A percentile compares a stretch with the other conserved stretches of the same genome.
These are phyloP conservation scores for Pascua guehoae DNA, from an alignment of 1,284 basidiomycete genomes.

Conservation along the genomic window DNA sequence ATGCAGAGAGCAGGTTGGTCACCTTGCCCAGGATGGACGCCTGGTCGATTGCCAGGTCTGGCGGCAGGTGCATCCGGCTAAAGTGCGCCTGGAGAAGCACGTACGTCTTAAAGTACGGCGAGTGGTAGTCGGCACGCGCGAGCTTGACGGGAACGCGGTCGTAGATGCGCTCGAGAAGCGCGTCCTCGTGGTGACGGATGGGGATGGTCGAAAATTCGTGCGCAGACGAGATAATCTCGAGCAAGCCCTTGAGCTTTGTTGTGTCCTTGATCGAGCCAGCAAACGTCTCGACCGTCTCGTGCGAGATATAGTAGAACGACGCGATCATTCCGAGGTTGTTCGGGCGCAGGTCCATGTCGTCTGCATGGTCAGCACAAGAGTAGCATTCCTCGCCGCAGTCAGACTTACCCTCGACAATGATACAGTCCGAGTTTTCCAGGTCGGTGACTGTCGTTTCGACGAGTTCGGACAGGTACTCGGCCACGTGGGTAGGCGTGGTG, in stretches of 20 bases:
- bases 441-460: constrained; percentile 91
- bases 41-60: constrained; percentile 91
- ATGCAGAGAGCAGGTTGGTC: constrained; percentile 82
- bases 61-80: constrained; percentile 81
- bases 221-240: constrained; percentile 94
- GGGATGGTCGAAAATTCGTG: constrained; percentile 94
- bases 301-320: constrained; percentile 62
- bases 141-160: constrained; percentile 97
- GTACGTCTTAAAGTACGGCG: constrained; percentile 97
- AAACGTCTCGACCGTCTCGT: constrained; percentile 95
- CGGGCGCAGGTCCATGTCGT: constrained; percentile 88
- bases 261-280: constrained; percentile 90
- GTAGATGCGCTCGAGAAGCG: constrained; percentile 78
- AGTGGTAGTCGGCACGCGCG: constrained; percentile 78
- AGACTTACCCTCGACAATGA: constrained; percentile 70
- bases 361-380: constrained; percentile 46
- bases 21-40: constrained; percentile 81
- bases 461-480: constrained; percentile 90
- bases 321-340: constrained; percentile 96
- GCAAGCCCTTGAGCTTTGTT: constrained; percentile 94
- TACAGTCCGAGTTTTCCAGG: constrained; percentile 90
- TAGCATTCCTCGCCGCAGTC: not conserved
- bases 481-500: constrained; percentile 86
- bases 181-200: constrained; percentile 86
- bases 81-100: constrained; percentile 95